Conservation (phyloP, 805 yeast species). For the Saturnispora besseyi region DNA sequence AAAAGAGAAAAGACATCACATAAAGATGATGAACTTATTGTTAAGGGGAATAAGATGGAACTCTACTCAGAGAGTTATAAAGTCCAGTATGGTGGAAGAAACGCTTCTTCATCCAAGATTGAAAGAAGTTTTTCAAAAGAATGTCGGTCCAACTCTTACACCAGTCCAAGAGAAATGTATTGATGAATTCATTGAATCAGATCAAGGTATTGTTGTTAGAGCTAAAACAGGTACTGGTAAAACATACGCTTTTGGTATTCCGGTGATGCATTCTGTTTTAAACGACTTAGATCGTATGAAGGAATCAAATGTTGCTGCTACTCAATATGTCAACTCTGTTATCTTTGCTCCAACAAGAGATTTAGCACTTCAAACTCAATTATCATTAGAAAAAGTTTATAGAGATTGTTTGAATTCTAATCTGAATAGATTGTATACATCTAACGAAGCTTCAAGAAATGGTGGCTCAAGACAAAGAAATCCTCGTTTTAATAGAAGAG, state of each 20-base stretch:
- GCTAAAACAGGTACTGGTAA: slow-evolving; percentile 97
- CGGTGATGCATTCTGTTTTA: slow-evolving; percentile 52
- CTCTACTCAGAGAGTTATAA: slow-evolving; percentile 7
- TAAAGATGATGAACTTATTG: neutral
- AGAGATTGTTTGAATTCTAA: slow-evolving; percentile 32
- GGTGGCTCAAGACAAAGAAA: slow-evolving; percentile 11
- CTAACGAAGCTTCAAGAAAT: neutral
- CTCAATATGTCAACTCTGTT: slow-evolving; percentile 42
- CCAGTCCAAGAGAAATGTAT: slow-evolving; percentile 62
- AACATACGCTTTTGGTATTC: slow-evolving; percentile 82
- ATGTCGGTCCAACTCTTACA: slow-evolving; percentile 45
- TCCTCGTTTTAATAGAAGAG: slow-evolving; percentile 9
- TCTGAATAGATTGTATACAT: neutral
- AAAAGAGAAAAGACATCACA: neutral
- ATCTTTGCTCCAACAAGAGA: slow-evolving; percentile 88
- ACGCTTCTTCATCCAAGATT: slow-evolving; percentile 21
- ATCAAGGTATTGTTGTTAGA: slow-evolving; percentile 65
- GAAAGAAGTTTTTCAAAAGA: slow-evolving; percentile 26
- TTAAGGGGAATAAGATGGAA: neutral
- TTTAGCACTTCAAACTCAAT: slow-evolving; percentile 72
- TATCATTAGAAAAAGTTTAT: slow-evolving; percentile 35
- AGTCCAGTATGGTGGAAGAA: slow-evolving; percentile 19
- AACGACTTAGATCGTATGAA: slow-evolving; percentile 18
- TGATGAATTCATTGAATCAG: slow-evolving; percentile 42
- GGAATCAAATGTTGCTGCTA: neutral